Base-by-base conservation (phyloP, 2,329 filamentous ascomycete species). In the Nakataea oryzae region DNA sequence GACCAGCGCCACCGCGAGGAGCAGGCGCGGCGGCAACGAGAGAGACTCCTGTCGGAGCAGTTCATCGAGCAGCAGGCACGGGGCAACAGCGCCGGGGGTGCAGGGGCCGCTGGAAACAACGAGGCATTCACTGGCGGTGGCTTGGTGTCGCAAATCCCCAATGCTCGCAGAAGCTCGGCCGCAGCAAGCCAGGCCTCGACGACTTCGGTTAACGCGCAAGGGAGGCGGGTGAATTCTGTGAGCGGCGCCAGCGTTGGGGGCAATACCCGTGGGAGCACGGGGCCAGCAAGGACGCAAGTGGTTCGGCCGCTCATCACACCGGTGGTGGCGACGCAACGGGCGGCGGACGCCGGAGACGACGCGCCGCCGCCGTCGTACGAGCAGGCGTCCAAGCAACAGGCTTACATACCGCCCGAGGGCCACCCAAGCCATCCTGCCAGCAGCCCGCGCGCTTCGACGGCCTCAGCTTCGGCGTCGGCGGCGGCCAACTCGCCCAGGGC, bases 1-100 rank as follows among this genome's bases (percentile, higher is more conserved):
- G 91, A 97, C 66, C 87, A 91, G 69, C 83, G 86, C 17, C 85
- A 92, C 65, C 82, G 84, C n/a, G 67, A 70, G 8, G 81, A 85
- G 59, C 81, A 86, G 59, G 84, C 83, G 12, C 82, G 86, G 1
- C 81, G 87, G 9, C 78, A 80, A 13, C 79, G 85, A n/a, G 87
- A 92, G 71, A 86, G 85, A 62, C 77, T 85, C 63, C 78, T 90
- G 1, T 89, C 86, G 0, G 86, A 89, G 69, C 85, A 86, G 65
- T 89, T 82, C 66, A 89, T 92, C 62, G 84, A 88, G 67, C 85
- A 86, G 65, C 84, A 87, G 69, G 82, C 77, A 7, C 74, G 76
- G 7, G 72, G 75, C 60, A 29, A 57, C 2, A 50, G 47, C 59
- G 54, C 61, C 59, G 21, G 14, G 3, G 21, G 41, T 50, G 21